Evolutionary conservation across 371 early-diverging fungal genomes (phyloP).

Genomic region (Mortierella sp.): DNA sequence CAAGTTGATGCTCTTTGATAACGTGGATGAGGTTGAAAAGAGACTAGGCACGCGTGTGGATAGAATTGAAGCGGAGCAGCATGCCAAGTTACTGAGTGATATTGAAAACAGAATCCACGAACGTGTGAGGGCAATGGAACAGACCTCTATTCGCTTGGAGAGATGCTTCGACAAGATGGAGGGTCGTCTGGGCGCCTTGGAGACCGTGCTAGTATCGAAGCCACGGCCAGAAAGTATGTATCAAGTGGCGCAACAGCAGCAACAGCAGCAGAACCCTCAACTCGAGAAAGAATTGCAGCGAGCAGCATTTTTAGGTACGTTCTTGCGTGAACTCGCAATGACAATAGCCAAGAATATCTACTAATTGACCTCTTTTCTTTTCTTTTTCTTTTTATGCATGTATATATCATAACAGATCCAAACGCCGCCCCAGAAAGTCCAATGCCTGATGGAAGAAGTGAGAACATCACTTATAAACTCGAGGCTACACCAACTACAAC

Average conservation of each 20-base stretch:
- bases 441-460: background rate
- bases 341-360: background rate
- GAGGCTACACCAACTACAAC: background rate
- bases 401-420: background rate
- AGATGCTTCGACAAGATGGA: slow-evolving; percentile 44
- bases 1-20: slow-evolving; percentile 25
- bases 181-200: slow-evolving; percentile 36
- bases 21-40: slow-evolving; percentile 14
- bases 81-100: slow-evolving; percentile 21
- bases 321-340: background rate
- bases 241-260: slow-evolving; percentile 15
- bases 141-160: slow-evolving; percentile 25
- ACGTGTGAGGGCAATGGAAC: slow-evolving; percentile 44
- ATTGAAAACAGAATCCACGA: slow-evolving; percentile 44
- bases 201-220: slow-evolving; percentile 23
- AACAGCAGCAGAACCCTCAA: background rate
- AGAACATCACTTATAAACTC: background rate
- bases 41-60: slow-evolving; percentile 13
- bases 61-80: slow-evolving; percentile 38
- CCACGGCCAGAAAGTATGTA: slow-evolving; percentile 28
- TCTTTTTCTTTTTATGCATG: background rate
- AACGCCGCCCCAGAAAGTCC: slow-evolving; percentile 1
- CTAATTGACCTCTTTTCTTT: background rate
- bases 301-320: background rate
- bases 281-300: background rate